phyloP scores from a whole-genome alignment of 2,329 filamentous ascomycete species.

The Claviceps monticola region DNA sequence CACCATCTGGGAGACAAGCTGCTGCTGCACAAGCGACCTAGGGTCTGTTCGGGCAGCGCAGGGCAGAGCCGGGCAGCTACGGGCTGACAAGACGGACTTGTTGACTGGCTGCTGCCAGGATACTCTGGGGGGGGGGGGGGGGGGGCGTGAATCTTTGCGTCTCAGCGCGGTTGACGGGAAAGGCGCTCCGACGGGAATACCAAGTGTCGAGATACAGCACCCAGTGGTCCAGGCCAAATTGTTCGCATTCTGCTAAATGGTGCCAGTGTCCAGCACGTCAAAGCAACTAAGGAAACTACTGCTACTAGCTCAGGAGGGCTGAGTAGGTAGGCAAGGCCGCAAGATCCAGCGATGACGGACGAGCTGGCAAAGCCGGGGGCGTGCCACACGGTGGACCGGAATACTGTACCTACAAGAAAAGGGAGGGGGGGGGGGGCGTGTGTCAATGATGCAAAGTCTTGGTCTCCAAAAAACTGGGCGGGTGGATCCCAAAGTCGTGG shows the following conservation, averaged over 20 bases:
- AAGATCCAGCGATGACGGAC: conserved; percentile 11
- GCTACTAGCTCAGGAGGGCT: conserved; percentile 25
- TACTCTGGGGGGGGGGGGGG: not conserved
- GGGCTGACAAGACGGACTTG: not conserved
- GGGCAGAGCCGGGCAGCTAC: not conserved
- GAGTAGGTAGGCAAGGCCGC: conserved; percentile 12
- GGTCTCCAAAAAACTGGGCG: not conserved
- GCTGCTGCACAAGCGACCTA: not conserved
- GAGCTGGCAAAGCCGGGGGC: conserved; percentile 1
- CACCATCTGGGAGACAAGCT: not conserved
- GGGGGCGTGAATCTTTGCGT: not conserved
- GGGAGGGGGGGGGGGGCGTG: not conserved
- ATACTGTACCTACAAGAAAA: not conserved
- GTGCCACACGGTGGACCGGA: conserved; percentile 4
- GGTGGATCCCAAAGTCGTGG: conserved; percentile 3
- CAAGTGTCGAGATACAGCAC: conserved; percentile 8
- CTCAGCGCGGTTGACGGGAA: conserved; percentile 3
- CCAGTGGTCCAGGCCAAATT: not conserved
- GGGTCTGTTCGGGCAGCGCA: not conserved
- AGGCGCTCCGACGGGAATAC: conserved; percentile 16
- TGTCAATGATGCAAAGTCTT: not conserved
- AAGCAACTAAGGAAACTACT: conserved; percentile 6
- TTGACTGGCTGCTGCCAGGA: not conserved
- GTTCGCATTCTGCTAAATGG: not conserved
- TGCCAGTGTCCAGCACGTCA: conserved; percentile 2